Conservation (phyloP, 495 filamentous ascomycete species). For the Xylaria bambusicola region DNA sequence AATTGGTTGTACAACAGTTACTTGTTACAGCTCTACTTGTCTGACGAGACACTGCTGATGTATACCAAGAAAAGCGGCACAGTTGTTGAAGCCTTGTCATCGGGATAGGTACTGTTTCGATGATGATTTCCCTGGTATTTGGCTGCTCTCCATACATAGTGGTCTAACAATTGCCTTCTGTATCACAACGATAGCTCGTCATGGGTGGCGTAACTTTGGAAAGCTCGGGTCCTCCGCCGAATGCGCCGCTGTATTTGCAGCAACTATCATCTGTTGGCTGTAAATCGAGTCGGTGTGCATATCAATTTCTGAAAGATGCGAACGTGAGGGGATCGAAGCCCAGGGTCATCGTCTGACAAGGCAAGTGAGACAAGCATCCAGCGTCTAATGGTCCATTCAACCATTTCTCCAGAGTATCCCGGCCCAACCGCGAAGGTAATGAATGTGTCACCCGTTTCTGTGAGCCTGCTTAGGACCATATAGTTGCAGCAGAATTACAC, state of each 20-base stretch:
- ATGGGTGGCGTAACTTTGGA: background rate
- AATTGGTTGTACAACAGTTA: background rate
- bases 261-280: background rate
- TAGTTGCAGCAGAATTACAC: background rate
- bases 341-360: background rate
- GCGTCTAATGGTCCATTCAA: slow-evolving; percentile 17
- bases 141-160: background rate
- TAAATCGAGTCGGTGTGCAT: slow-evolving; percentile 6
- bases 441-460: background rate
- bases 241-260: background rate
- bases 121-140: no score
- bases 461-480: slow-evolving; percentile 3
- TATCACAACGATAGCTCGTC: background rate
- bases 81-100: background rate
- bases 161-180: background rate
- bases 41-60: background rate
- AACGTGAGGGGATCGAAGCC: background rate
- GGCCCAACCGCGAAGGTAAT: background rate
- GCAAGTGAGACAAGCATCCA: slow-evolving; percentile 1
- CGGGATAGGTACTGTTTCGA: background rate
- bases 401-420: background rate
- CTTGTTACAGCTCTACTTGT: no score
- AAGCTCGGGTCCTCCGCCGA: background rate
- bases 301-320: slow-evolving; percentile 10
- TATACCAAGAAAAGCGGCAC: background rate